A percentile compares a stretch with the other conserved stretches of the same genome.
Evolutionary conservation across 345 rosid genomes (phyloP).

Genomic region (Excoecaria agallocha): DNA sequence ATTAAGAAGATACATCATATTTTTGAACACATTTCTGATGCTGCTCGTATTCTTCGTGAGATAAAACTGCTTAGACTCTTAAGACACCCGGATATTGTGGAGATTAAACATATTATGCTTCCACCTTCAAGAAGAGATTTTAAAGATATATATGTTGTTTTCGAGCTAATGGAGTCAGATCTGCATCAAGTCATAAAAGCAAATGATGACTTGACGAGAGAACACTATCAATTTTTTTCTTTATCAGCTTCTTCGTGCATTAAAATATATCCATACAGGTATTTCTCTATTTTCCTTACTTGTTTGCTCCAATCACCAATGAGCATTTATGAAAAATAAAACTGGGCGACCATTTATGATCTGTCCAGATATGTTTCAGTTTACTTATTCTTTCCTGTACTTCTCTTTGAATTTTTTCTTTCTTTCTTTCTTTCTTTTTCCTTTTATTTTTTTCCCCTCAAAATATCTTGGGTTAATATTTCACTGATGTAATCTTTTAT

Average conservation of each 20-base stretch:
- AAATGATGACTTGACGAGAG: conserved; percentile 90
- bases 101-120: conserved; percentile 91
- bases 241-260: conserved; percentile 87
- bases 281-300: background rate
- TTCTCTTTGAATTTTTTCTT: background rate
- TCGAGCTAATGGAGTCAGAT: conserved; percentile 96
- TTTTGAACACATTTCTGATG: conserved; percentile 93
- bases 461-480: background rate
- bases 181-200: conserved; percentile 98
- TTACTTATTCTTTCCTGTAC: background rate
- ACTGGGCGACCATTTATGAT: background rate
- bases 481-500: conserved; percentile 17
- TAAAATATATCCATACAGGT: conserved; percentile 95
- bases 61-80: conserved; percentile 80
- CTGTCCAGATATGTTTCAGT: background rate
- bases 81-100: conserved; percentile 90
- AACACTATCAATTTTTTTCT: conserved; percentile 94
- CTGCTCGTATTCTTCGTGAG: conserved; percentile 87
- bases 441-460: background rate
- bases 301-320: background rate
- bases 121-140: conserved; percentile 93
- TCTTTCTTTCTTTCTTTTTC: background rate
- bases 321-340: background rate
- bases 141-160: conserved; percentile 92
- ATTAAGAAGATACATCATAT: conserved; percentile 88